Evolutionary conservation across 2,329 filamentous ascomycete species (phyloP), one percentile per base, ranked within the genome.

Genomic region (Neodidymelliopsis sp.): DNA sequence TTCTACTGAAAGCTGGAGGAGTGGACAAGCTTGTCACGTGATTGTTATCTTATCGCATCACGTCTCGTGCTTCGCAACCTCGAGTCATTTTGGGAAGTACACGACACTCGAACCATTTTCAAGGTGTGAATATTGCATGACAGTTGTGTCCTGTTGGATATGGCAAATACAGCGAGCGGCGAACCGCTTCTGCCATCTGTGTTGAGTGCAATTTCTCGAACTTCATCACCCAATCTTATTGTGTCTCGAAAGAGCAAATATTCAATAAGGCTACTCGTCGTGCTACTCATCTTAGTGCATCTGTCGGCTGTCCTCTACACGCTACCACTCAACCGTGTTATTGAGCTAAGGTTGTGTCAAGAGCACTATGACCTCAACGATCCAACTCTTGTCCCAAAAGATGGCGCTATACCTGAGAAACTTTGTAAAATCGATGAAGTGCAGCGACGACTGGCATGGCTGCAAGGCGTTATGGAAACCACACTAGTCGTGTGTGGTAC

Each of bases 351-450:
- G 9, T 56, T 72, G 5, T 85, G 82, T 46, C 66, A 73, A 18
- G 77, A 80, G 15, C 76, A 81, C 61, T 84, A 84, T 57, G 49
- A 49, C 11, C 54, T 43, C 6, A 64, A 73, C 3, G 74, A 81
- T 8, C 77, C 76, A 1, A 64, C 68, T 0, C 49, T 56, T 4
- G 63, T 76, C 10, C 54, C 43, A 1, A 33, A 65, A 0, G 71
- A 74, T 40, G 77, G 77, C 4, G 65, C 65, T 16, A 66, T 84
- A 2, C 72, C 76, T 1, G 82, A 85, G 63, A 66, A 74, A 48
- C 61, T 81, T 3, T 85, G 82, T 66, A 85, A 85, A 59, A 62
- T 80, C 8, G 75, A 82, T 47, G 63, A 62, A 10, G 73, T 84
- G 4, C 81, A 84, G 60, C 70, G 77, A 44, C 68, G 70, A 12